Evolutionary conservation across 164 flowering plant species (phyloP).

Genomic region (Magnolia kwangsiensis): DNA sequence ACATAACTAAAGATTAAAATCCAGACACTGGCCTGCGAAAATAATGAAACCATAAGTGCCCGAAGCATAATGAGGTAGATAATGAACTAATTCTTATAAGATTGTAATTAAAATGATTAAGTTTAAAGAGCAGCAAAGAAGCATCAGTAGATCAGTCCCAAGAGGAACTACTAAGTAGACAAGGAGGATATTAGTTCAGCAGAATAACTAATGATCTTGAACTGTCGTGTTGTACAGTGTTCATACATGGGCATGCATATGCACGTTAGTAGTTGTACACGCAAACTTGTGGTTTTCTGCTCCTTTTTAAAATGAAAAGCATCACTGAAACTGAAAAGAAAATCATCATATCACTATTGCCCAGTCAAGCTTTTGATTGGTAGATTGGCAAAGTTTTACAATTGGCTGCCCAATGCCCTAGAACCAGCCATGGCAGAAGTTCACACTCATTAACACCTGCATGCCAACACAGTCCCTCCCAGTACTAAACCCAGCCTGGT

Average conservation of each 20-base stretch:
- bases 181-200: neutral
- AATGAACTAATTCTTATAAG: neutral
- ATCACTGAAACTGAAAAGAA: neutral
- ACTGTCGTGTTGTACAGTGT: neutral
- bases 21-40: conserved; percentile 92
- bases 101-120: too few relatives aligned
- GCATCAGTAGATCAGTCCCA: neutral
- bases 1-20: conserved; percentile 88
- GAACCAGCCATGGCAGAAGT: too few relatives aligned
- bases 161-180: neutral
- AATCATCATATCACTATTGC: neutral
- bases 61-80: neutral
- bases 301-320: neutral
- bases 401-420: too few relatives aligned
- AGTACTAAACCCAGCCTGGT: too few relatives aligned
- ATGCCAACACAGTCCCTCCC: too few relatives aligned
- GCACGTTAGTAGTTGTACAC: neutral
- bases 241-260: neutral
- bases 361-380: neutral
- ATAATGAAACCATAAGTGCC: neutral
- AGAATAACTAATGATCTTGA: neutral
- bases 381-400: too few relatives aligned
- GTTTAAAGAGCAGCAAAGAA: neutral
- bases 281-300: neutral
- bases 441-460: too few relatives aligned